These are phyloP conservation scores for Geotrichum histeridarum DNA, from an alignment of 1,139 yeast genomes.

Conservation along the genomic window DNA sequence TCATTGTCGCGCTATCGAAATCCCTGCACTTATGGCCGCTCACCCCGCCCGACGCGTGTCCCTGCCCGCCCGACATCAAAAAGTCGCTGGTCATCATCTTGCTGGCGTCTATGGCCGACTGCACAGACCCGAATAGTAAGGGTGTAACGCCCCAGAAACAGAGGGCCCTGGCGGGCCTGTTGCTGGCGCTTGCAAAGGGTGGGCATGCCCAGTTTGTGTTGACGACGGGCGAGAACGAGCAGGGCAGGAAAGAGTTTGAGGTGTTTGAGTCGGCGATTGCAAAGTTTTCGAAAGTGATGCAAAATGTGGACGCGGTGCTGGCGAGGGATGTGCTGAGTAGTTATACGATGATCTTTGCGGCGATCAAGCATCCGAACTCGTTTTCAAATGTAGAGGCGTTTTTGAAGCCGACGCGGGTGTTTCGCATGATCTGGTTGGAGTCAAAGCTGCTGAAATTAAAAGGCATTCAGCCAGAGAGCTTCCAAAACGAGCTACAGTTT, in stretches of 20 bases:
- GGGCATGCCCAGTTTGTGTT: conserved; percentile 11
- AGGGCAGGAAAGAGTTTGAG: conserved; percentile 9
- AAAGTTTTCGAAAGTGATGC: conserved; percentile 1
- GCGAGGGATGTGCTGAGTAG: conserved; percentile 1
- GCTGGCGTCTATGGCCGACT: conserved; percentile 12
- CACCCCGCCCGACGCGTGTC: background rate
- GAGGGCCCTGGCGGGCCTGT: conserved; percentile 9
- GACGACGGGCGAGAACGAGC: conserved; percentile 3
- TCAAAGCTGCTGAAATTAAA: conserved; percentile 24
- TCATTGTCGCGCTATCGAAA: conserved; percentile 17
- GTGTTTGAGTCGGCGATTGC: conserved; percentile 9
- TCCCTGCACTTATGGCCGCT: conserved; percentile 15
- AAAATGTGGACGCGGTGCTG: conserved; percentile 8
- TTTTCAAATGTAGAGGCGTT: conserved; percentile 10
- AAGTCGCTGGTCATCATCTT: conserved; percentile 9
- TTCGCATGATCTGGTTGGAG: conserved; percentile 36
- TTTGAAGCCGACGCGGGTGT: conserved; percentile 27
- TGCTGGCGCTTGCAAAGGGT: conserved; percentile 10
- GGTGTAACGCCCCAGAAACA: conserved; percentile 3
- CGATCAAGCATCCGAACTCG: conserved; percentile 15
- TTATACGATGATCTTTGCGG: conserved; percentile 10
- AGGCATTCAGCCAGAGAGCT: conserved; percentile 27
- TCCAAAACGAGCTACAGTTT: conserved; percentile 30
- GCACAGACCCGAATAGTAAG: conserved; percentile 1
- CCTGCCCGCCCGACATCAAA: conserved; percentile 7